These are phyloP conservation scores for Sherardia arvensis DNA, from an alignment of 257 asterid genomes.

Conservation along the genomic window DNA sequence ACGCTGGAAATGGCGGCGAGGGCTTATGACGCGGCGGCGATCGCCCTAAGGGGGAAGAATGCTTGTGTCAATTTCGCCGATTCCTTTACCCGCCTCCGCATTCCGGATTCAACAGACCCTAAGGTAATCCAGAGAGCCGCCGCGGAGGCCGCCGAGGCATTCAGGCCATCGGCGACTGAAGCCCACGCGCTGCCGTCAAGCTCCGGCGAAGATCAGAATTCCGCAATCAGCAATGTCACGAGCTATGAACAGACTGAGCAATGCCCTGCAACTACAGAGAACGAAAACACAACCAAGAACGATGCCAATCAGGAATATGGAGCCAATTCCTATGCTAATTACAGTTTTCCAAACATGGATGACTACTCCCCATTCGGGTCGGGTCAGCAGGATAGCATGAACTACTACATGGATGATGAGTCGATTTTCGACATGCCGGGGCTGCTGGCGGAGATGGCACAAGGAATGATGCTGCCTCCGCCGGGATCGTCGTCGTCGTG, in stretches of 20 bases:
- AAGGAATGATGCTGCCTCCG: conserved; percentile 60
- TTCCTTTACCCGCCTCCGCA: conserved; percentile 45
- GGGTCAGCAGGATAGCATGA: background rate
- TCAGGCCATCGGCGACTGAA: conserved; percentile 11
- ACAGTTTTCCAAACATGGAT: background rate
- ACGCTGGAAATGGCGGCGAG: conserved; percentile 69
- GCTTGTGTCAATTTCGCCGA: conserved; percentile 65
- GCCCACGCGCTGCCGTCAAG: background rate
- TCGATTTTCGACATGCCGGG: conserved; percentile 21
- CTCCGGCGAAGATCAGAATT: background rate
- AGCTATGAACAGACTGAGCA: background rate
- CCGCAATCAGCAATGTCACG: background rate
- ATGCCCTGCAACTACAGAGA: background rate
- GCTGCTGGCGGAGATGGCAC: conserved; percentile 32
- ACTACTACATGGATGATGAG: background rate
- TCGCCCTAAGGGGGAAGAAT: conserved; percentile 46
- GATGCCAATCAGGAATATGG: too few species aligned
- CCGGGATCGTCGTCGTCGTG: conserved; percentile 16
- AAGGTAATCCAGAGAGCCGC: conserved; percentile 58
- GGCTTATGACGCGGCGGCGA: conserved; percentile 70
- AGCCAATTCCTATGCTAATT: background rate
- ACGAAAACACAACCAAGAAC: background rate
- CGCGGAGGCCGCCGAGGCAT: conserved; percentile 48
- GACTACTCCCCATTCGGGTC: background rate
- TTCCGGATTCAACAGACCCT: conserved; percentile 38